Evolutionary conservation across 2,329 filamentous ascomycete species (phyloP), one percentile per base, ranked within the genome.

Genomic region (Colletotrichum sp.): DNA sequence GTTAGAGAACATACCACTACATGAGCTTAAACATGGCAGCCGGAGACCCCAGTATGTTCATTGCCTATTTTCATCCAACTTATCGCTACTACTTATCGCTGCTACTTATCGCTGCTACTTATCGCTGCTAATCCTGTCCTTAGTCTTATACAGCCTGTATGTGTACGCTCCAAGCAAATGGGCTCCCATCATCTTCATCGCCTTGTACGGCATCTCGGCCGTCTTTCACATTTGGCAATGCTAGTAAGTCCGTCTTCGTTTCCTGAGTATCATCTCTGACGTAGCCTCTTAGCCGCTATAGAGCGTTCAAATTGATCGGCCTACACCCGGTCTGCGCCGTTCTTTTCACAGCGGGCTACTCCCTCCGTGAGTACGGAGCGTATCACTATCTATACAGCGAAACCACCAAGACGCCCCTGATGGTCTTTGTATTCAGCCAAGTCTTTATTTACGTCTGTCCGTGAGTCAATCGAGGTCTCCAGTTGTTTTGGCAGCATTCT

Each of bases 151-250:
- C 57, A 74, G 59, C n/a, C 16, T 74, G 15, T 74, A 69, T 59
- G 39, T 88, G 78, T 92, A 91, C 76, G 87, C 86, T 15, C 91
- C 91, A 0, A 90, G 89, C 80, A 90, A 90, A 80, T 84, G 78
- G 6, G 89, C 89, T 1, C 89, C 91, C 0, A 85, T 91, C 25
- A 78, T 90, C 61, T 92, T 91, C 79, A 84, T 88, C 5, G 78
- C 88, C 19, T 78, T 88, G 1, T 90, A 89, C 73, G 81, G 83
- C 7, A 77, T 87, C 39, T 90, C 89, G 1, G 87, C 85, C 7
- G 57, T 81, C n/a, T 77, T 84, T 4, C 90, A 92, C 78, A 80
- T 86, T n/a, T 92, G 87, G 82, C 90, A 92, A 80, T 90, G 88
- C 79, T 83, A 76, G 83, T 85, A 75, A 78, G 83, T 80, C 15